These are phyloP conservation scores for Hysterangium stoloniferum DNA, from an alignment of 768 basidiomycete genomes.

Conservation along the genomic window DNA sequence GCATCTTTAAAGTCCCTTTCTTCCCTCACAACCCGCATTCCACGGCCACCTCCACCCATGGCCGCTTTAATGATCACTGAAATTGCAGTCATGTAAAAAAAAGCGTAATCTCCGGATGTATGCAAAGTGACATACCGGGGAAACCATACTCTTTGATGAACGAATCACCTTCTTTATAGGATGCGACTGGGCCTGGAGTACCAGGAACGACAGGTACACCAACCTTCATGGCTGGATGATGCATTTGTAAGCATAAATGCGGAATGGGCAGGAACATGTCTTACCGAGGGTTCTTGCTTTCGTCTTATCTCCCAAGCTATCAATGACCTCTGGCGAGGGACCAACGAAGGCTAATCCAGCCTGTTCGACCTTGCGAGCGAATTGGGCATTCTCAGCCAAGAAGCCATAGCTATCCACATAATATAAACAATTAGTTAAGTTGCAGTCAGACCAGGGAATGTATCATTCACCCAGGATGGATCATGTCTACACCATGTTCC, in stretches of 20 bases:
- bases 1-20: constrained; percentile 83
- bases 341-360: constrained; percentile 97
- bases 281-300: constrained; percentile 86
- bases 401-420: constrained; percentile 74
- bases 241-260: not conserved
- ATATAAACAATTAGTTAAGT: not conserved
- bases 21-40: constrained; percentile 97
- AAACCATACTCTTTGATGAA: constrained; percentile 97
- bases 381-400: constrained; percentile 92
- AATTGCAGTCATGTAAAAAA: constrained; percentile 8
- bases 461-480: constrained; percentile 80
- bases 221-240: constrained; percentile 64
- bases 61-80: constrained; percentile 98
- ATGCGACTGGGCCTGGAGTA: constrained; percentile 86
- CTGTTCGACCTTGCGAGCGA: constrained; percentile 96
- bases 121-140: constrained; percentile 50
- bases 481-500: constrained; percentile 99
- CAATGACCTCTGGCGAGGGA: constrained; percentile 92
- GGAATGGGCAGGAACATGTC: constrained; percentile 16
- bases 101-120: not conserved
- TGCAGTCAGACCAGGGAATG: not conserved
- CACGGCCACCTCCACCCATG: constrained; percentile 97
- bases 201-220: constrained; percentile 97
- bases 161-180: constrained; percentile 69
- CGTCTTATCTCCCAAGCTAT: constrained; percentile 97